Base-by-base conservation (phyloP, 768 basidiomycete species). In the Favolaschia claudopus region DNA sequence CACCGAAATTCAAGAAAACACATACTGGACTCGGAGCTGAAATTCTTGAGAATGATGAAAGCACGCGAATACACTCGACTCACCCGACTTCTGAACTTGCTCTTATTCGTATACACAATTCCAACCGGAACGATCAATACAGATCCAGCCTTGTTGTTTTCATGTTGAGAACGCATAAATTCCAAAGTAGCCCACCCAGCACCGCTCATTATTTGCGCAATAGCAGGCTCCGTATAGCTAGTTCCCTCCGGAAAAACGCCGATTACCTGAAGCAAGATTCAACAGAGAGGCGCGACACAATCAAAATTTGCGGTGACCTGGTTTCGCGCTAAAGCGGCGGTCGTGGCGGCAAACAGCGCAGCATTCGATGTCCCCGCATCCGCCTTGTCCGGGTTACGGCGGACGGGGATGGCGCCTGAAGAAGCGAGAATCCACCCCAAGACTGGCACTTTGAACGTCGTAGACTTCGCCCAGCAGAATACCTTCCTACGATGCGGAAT, bases 151-250 rank as follows among this genome's bases (percentile, higher is more conserved):
- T 63, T 54, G 36, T 34, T 61, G 17, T 56, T 54, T 54, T 53
- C 22, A 56, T 60, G 65, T 67, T 57, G 58, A 64, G 60, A 25
- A 58, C 83, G 78, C 45, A 80, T 76, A 70, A 85, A 91, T 67
- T 92, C 90, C 44, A 92, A 80, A 7, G 87, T 89, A 40, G 87
- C 84, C 87, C 90, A 89, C 7, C 85, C 83, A 3, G 84, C 83
- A 6, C 91, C 91, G 43, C 89, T 86, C 70, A 83, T 70, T 13
- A 82, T 69, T 62, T 83, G 84, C 20, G 77, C 71, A 37, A 85
- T 83, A 5, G 72, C 67, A 10, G 79, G 77, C 52, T 79, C 74
- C 0, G 81, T 84, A 59, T 83, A 82, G 50, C 77, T 80, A 31
- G 83, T 84, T 19, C 87, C 87, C 63, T 88, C 87, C 0, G 86